Conservation (phyloP, 345 rosid genomes). For the Geranium rotundifolium region DNA sequence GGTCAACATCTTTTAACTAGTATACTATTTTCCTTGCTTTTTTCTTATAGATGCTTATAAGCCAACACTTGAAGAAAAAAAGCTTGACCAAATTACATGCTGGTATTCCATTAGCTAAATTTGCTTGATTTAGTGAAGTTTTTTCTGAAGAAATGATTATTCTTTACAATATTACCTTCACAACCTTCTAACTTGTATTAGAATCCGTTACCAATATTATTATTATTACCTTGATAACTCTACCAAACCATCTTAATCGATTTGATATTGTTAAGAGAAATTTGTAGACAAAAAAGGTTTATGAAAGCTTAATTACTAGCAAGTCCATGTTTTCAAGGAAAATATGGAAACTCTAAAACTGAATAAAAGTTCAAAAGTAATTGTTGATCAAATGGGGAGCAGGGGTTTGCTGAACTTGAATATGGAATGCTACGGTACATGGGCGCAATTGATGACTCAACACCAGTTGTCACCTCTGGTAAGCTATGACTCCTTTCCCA, state of each 20-base stretch:
- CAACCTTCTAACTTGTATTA: no score
- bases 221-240: no score
- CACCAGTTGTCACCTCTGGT: constrained; percentile 68
- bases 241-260: no score
- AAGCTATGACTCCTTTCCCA: not conserved
- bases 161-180: no score
- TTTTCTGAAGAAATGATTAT: no score
- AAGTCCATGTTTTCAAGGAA: not conserved
- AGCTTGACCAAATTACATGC: no score
- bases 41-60: not conserved
- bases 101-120: no score
- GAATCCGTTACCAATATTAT: no score
- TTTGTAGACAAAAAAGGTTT: no score
- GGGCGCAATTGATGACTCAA: constrained; percentile 89
- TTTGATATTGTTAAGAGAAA: no score
- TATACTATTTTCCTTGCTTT: not conserved
- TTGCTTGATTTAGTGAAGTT: no score
- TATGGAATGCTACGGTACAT: constrained; percentile 83
- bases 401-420: constrained; percentile 97
- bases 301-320: not conserved
- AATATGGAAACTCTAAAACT: not conserved
- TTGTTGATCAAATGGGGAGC: constrained; percentile 12
- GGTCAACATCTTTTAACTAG: not conserved
- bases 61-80: no score
- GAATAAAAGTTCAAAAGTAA: not conserved